Evolutionary conservation across 2,329 filamentous ascomycete species (phyloP), one percentile per base, ranked within the genome.

Genomic region (Alternaria novae-zelandiae): DNA sequence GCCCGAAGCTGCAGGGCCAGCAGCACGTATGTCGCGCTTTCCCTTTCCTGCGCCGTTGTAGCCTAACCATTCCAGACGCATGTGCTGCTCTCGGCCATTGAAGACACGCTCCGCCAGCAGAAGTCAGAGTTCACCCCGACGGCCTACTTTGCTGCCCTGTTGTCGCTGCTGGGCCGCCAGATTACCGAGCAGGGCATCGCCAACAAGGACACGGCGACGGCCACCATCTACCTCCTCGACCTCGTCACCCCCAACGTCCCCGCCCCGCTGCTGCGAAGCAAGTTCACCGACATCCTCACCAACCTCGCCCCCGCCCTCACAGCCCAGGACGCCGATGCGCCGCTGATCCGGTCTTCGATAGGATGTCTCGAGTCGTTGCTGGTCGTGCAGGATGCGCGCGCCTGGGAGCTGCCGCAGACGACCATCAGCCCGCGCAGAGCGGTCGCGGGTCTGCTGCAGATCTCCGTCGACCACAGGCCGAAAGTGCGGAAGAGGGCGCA

Each of bases 401-500:
- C 93, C 72, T 99, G 96, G 96, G 91, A 94, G 69, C 87, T 97
- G 43, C 90, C 93, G 36, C 89, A 92, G 67, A 90, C 89, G 55
- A 90, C 96, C 78, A 89, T 96, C 75, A 92, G 94, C 61, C 96
- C 96, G 7, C 90, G 96, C 67, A 86, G 94, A 63, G 96, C 94
- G 25, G 90, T 97, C 51, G 93, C 93, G 12, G 95, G 93, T 32
- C 86, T 99, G 65, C 84, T 99, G 70, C 91, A 90, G 70, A 86
- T 99, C 62, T 89, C 94, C 0, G 87, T 97, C 55, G 95, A 98
- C 77, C 91, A 90, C 67, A 87, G 95, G 60, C 96, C 96, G 3
- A 99, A 99, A 83, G 93, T 98, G 53, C 88, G 96, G 72, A 97
- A 96, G 87, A 86, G 94, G 79, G 93, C 96, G 7, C 93, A 97